These are phyloP conservation scores for Vaccinium darrowii DNA, from an alignment of 148 eudicot genomes.

Conservation along the genomic window DNA sequence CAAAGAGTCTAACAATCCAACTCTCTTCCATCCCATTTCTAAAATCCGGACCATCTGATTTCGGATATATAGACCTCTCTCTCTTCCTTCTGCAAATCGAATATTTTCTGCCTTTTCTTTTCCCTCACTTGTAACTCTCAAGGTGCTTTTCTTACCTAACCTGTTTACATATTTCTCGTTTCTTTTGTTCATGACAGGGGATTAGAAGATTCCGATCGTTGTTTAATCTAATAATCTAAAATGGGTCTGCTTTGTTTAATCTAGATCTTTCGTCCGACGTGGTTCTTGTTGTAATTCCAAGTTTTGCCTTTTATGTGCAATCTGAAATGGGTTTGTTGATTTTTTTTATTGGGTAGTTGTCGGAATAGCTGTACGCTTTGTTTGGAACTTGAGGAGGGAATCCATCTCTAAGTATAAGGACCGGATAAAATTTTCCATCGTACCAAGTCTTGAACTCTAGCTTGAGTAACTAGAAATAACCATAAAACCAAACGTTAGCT, in stretches of 20 bases:
- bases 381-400: too few species aligned
- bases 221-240: background rate
- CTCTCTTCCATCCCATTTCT: background rate
- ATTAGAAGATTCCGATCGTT: conserved; percentile 5
- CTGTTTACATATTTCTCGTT: background rate
- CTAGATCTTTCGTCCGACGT: background rate
- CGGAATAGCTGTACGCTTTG: background rate
- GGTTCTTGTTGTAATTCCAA: background rate
- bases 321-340: conserved; percentile 4
- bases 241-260: conserved; percentile 9
- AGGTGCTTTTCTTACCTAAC: conserved; percentile 7
- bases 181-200: background rate
- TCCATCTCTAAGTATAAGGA: background rate
- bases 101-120: background rate
- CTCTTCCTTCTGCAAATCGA: background rate
- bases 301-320: background rate
- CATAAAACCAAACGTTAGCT: background rate
- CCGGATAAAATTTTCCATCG: background rate
- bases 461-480: background rate
- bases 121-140: background rate
- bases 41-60: conserved; percentile 17
- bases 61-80: conserved; percentile 31
- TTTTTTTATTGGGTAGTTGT: background rate
- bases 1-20: background rate
- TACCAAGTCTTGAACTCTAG: background rate